These are phyloP conservation scores for Hypoxylon rickii DNA, from an alignment of 495 filamentous ascomycete genomes.

Conservation along the genomic window DNA sequence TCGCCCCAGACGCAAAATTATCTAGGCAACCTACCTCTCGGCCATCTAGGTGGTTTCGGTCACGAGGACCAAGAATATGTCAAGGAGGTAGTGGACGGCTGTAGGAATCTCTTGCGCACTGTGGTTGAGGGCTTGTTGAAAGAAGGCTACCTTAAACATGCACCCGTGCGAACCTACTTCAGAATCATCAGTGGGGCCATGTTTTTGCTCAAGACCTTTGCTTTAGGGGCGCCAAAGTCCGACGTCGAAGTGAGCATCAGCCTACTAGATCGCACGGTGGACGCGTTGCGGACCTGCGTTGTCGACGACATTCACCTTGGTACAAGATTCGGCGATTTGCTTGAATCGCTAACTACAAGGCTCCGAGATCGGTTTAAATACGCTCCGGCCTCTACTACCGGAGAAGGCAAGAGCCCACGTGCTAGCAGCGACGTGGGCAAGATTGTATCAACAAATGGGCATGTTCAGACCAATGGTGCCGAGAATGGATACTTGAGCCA, in stretches of 20 bases:
- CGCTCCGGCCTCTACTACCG: slow-evolving; percentile 46
- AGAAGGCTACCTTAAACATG: slow-evolving; percentile 83
- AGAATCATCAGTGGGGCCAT: slow-evolving; percentile 93
- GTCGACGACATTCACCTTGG: slow-evolving; percentile 98
- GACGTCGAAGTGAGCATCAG: slow-evolving; percentile 82
- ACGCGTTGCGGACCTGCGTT: slow-evolving; percentile 79
- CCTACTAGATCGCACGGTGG: slow-evolving; percentile 78
- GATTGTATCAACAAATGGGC: slow-evolving; percentile 34
- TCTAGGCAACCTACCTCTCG: slow-evolving; percentile 58
- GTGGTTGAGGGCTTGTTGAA: slow-evolving; percentile 86
- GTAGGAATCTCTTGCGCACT: slow-evolving; percentile 77
- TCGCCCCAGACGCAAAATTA: slow-evolving; percentile 64
- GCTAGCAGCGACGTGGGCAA: slow-evolving; percentile 36
- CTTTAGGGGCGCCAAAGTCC: slow-evolving; percentile 85
- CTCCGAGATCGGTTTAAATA: slow-evolving; percentile 76
- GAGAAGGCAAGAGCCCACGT: slow-evolving; percentile 45
- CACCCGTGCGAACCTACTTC: slow-evolving; percentile 91
- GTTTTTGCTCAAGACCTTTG: slow-evolving; percentile 93
- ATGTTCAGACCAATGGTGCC: slow-evolving; percentile 30
- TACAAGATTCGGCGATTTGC: slow-evolving; percentile 88
- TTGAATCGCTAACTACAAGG: slow-evolving; percentile 77
- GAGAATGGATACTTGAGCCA: slow-evolving; percentile 42
- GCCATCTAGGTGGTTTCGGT: slow-evolving; percentile 59
- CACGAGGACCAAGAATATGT: slow-evolving; percentile 77
- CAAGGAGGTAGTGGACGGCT: slow-evolving; percentile 83